These are phyloP conservation scores for Anthracocystis setariae DNA, from an alignment of 1,284 basidiomycete genomes.

Conservation along the genomic window DNA sequence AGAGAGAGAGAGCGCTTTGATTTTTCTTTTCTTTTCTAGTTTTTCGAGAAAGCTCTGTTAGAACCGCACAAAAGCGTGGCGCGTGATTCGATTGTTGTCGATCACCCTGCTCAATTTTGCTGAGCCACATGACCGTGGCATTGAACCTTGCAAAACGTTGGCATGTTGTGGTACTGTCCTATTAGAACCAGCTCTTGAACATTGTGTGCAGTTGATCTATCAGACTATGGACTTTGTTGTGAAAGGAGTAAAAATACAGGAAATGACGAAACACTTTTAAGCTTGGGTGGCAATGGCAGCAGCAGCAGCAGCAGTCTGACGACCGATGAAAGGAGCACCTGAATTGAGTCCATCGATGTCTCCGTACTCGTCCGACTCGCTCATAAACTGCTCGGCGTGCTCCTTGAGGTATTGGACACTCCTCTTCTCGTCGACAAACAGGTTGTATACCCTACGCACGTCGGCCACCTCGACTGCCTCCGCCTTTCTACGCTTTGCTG, in stretches of 20 bases:
- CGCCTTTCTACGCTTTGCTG: slow-evolving; percentile 83
- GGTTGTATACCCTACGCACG: slow-evolving; percentile 78
- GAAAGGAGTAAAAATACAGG: slow-evolving; percentile 38
- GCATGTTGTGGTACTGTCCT: too few species aligned
- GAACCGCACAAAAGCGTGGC: slow-evolving; percentile 6
- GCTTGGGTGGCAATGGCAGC: too few species aligned
- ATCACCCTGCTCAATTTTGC: slow-evolving; percentile 19
- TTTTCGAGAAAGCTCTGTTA: slow-evolving; percentile 7
- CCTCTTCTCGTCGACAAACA: slow-evolving; percentile 92
- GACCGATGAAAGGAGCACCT: slow-evolving; percentile 36
- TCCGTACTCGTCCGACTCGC: slow-evolving; percentile 58
- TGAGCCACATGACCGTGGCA: too few species aligned
- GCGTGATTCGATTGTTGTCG: slow-evolving; percentile 25
- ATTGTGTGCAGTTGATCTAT: too few species aligned
- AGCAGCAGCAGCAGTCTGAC: slow-evolving; percentile 17
- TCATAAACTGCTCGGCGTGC: slow-evolving; percentile 78
- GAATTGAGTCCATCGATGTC: slow-evolving; percentile 35
- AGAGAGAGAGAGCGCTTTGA: not conserved
- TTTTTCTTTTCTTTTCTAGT: too few species aligned
- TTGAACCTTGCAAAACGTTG: too few species aligned
- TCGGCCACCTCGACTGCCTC: slow-evolving; percentile 80
- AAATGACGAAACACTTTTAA: not conserved
- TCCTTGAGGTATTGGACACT: slow-evolving; percentile 88
- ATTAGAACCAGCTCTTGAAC: too few species aligned
- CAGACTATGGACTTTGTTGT: too few species aligned